Evolutionary conservation across 345 rosid species (phyloP).

Genomic region (Eutrema heterophyllum): DNA sequence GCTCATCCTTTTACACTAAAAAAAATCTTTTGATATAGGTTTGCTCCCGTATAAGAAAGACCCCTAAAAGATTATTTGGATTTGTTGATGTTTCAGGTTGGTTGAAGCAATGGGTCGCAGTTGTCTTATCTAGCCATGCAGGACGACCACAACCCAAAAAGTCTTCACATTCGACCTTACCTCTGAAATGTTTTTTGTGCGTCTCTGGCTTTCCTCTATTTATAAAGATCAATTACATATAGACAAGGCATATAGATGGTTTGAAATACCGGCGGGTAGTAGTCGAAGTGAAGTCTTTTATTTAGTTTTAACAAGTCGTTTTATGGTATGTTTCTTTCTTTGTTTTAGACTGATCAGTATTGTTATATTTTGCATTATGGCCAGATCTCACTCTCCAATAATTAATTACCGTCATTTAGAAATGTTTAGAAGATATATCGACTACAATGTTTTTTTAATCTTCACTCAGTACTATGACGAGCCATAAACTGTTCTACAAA

Average conservation of each 20-base stretch:
- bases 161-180: constrained; percentile 1
- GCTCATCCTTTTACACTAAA: neutral
- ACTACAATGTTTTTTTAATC: too few relatives aligned
- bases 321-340: constrained; percentile 1
- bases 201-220: constrained; percentile 3
- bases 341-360: constrained; percentile 15
- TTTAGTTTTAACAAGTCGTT: constrained; percentile 23
- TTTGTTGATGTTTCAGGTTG: constrained; percentile 21
- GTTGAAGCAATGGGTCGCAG: constrained; percentile 17
- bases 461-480: too few relatives aligned
- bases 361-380: too few relatives aligned
- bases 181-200: constrained; percentile 2
- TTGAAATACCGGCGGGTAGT: constrained; percentile 12
- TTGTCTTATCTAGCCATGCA: constrained; percentile 21
- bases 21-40: neutral
- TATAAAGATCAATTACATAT: neutral
- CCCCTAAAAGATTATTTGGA: neutral
- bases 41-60: neutral
- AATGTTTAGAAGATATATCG: too few relatives aligned
- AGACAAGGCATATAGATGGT: constrained; percentile 22
- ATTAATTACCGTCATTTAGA: too few relatives aligned
- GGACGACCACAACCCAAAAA: neutral
- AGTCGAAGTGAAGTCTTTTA: neutral
- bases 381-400: too few relatives aligned
- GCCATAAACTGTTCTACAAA: too few relatives aligned